Evolutionary conservation across 176 grass and related monocot species (phyloP), one percentile per base, ranked within the genome.

Genomic region (Canna indica): DNA sequence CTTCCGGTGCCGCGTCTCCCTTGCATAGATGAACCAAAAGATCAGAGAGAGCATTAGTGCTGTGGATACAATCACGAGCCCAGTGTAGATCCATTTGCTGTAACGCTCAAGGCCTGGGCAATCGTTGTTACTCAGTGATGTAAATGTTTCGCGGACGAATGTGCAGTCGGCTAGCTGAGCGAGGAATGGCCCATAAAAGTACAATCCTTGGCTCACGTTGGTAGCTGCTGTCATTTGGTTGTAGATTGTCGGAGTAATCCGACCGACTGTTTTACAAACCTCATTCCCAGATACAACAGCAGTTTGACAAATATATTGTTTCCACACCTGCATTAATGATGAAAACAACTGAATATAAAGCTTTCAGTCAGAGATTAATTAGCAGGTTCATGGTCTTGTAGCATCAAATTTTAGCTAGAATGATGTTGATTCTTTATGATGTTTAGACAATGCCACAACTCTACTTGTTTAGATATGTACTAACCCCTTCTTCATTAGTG

Each of bases 101-200:
- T 93, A 90, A 24, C 69, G 64, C 36, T 85, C 70, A 64, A 99
- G 78, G 36, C 82, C 86, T 1, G 94, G 94, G 76, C 89, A 99
- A 77, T 99, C 70, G 48, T 87, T 71, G 47, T 59, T 66, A 65
- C 70, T 54, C 71, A 99, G 87, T 30, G 73, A 44, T 0, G 86
- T 84, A 33, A 99, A 99, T 0, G 94, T 93, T 66, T 93, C 88
- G 0, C 86, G 86, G 20, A 90, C 89, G 26, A 99, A 99, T 30
- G 84, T 90, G 69, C 89, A 93, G 70, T 99, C 89, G 47, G 89
- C 59, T 38, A 99, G 82, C 77, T 99, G 80, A 24, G 72, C 34
- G 33, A 99, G 84, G 78, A 99, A 99, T 16, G 82, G 89, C 0
- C 84, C 89, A 1, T 99, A 88, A 82, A 84, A 82, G 67, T 92